Evolutionary conservation across 1,139 yeast species (phyloP).

Genomic region (Geotrichum histeridarum): DNA sequence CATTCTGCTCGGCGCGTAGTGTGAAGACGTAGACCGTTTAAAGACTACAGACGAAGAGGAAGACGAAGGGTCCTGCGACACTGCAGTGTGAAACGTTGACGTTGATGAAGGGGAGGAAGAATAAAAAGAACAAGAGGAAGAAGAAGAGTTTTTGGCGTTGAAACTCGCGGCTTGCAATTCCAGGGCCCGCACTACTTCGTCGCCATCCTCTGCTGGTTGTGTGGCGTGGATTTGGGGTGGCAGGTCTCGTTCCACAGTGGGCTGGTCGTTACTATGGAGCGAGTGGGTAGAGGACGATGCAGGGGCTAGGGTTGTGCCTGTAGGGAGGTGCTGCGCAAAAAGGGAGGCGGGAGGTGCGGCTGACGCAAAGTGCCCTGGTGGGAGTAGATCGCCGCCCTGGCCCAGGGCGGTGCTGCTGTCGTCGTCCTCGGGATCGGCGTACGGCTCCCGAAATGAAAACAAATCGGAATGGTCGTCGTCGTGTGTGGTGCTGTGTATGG

Average conservation of each 20-base stretch:
- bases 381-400: background rate
- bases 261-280: background rate
- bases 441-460: background rate
- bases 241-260: background rate
- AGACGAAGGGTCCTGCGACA: background rate
- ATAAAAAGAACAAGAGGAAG: slow-evolving; percentile 1
- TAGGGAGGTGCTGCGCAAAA: background rate
- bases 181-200: background rate
- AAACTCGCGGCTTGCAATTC: slow-evolving; percentile 4
- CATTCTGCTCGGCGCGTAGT: slow-evolving; percentile 7
- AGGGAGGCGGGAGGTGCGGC: slow-evolving; percentile 1
- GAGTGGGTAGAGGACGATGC: background rate
- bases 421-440: background rate
- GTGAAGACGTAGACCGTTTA: background rate
- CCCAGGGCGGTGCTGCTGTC: background rate
- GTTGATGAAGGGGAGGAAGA: background rate
- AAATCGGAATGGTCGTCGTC: background rate
- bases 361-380: background rate
- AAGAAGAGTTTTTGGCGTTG: background rate
- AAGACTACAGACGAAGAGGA: background rate
- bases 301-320: background rate
- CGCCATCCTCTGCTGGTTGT: no score
- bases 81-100: slow-evolving; percentile 1
- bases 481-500: background rate
- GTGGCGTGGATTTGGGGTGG: background rate